Percentiles rank a stretch among this genome's conserved stretches.
phyloP scores from a whole-genome alignment of 495 filamentous ascomycete species.

The Copromyces sp. region DNA sequence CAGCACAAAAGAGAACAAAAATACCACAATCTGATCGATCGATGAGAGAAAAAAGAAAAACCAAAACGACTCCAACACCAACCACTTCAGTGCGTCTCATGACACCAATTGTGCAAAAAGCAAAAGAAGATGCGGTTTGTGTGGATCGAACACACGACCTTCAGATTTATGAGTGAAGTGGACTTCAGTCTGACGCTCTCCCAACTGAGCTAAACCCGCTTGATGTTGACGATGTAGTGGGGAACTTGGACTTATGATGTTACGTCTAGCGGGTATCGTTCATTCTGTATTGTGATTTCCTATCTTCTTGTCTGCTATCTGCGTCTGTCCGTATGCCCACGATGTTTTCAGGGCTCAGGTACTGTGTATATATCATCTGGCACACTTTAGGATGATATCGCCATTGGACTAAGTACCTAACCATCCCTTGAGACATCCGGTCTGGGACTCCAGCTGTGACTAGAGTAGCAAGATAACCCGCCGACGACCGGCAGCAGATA shows the following conservation, averaged over 20 bases:
- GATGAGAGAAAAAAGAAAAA: neutral
- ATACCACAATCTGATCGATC: neutral
- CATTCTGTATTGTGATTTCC: neutral
- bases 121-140: slow-evolving; percentile 13
- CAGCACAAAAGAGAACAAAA: neutral
- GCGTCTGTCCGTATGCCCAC: neutral
- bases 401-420: too few species aligned
- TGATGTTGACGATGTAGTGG: neutral
- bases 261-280: neutral
- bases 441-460: too few species aligned
- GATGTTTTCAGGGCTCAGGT: too few species aligned
- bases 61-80: neutral
- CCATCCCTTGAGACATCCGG: too few species aligned
- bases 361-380: too few species aligned
- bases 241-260: neutral
- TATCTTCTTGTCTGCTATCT: neutral
- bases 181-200: slow-evolving; percentile 17
- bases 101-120: neutral
- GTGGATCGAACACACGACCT: slow-evolving; percentile 15
- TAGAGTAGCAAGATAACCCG: too few species aligned
- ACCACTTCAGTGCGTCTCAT: neutral
- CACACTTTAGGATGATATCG: too few species aligned
- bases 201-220: slow-evolving; percentile 20
- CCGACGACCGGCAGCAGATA: too few species aligned
- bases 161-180: slow-evolving; percentile 9